phyloP scores from a whole-genome alignment of 768 basidiomycete species.

The Inosperma sp. region DNA sequence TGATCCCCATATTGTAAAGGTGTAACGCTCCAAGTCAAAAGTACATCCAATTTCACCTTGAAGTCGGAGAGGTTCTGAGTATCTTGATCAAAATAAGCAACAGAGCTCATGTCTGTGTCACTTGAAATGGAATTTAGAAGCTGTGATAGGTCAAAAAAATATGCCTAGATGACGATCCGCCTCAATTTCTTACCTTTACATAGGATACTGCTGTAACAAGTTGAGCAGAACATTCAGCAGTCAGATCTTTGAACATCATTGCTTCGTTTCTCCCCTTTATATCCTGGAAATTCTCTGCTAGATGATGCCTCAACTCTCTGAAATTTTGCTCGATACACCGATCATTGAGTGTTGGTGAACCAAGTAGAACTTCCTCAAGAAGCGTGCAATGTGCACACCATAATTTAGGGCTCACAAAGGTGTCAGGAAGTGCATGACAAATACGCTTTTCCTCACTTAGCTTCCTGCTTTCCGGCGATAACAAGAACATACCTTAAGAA shows the following conservation, averaged over 20 bases:
- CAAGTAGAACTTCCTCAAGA: conserved; percentile 44
- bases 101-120: conserved; percentile 52
- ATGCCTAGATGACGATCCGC: background rate
- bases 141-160: conserved; percentile 32
- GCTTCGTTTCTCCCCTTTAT: conserved; percentile 77
- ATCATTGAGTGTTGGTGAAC: conserved; percentile 31
- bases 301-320: conserved; percentile 42
- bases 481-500: conserved; percentile 52
- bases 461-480: no score
- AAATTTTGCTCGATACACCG: conserved; percentile 36
- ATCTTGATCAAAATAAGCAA: conserved; percentile 55
- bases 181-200: conserved; percentile 37
- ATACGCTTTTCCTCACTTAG: conserved; percentile 62
- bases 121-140: conserved; percentile 73
- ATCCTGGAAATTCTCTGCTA: conserved; percentile 61
- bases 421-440: conserved; percentile 68
- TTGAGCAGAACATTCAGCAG: conserved; percentile 53
- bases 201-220: conserved; percentile 58
- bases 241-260: conserved; percentile 66
- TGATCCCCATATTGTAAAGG: conserved; percentile 81
- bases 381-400: conserved; percentile 54
- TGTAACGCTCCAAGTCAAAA: conserved; percentile 79
- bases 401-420: conserved; percentile 66
- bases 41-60: conserved; percentile 63
- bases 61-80: conserved; percentile 42